Evolutionary conservation across 2,329 filamentous ascomycete genomes (phyloP).

Genomic region (Verticillium dahliae): DNA sequence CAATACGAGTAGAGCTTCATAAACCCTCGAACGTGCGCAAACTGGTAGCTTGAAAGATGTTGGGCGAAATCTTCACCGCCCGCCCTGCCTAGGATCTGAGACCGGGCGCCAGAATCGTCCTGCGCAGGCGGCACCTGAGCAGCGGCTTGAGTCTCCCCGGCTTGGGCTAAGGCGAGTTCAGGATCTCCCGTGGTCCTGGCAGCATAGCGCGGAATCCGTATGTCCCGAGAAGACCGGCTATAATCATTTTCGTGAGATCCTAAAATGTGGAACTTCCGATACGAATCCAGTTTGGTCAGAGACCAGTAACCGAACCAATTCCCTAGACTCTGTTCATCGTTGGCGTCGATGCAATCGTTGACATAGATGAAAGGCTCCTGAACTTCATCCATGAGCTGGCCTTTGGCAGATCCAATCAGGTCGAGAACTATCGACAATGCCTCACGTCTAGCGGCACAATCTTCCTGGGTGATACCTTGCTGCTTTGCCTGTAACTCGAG

Average conservation of each 20-base stretch:
- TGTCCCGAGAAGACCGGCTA: slow-evolving; percentile 2
- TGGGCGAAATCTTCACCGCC: not conserved
- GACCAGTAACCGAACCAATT: slow-evolving; percentile 60
- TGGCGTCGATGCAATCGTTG: slow-evolving; percentile 40
- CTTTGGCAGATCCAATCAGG: slow-evolving; percentile 13
- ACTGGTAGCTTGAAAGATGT: not conserved
- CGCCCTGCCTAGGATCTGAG: slow-evolving; percentile 6
- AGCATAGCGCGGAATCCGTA: slow-evolving; percentile 4
- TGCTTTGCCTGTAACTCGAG: not conserved
- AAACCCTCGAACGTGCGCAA: slow-evolving; percentile 6
- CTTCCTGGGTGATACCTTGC: slow-evolving; percentile 3
- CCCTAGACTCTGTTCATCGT: slow-evolving; percentile 56
- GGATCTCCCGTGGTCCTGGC: slow-evolving; percentile 7
- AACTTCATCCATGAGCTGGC: slow-evolving; percentile 24
- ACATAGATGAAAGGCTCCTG: slow-evolving; percentile 36
- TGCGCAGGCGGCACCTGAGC: not conserved
- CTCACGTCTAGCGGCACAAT: slow-evolving; percentile 8
- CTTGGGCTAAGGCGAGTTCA: slow-evolving; percentile 11
- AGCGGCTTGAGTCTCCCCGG: not conserved
- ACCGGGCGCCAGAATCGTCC: not conserved
- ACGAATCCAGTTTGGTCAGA: slow-evolving; percentile 37
- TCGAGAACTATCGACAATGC: slow-evolving; percentile 6
- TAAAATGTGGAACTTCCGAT: slow-evolving; percentile 48
- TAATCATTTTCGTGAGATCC: slow-evolving; percentile 30
- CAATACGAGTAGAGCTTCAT: slow-evolving; percentile 28